phyloP scores from a whole-genome alignment of 2,329 filamentous ascomycete species.

The Trichoderma afroharzianum region DNA sequence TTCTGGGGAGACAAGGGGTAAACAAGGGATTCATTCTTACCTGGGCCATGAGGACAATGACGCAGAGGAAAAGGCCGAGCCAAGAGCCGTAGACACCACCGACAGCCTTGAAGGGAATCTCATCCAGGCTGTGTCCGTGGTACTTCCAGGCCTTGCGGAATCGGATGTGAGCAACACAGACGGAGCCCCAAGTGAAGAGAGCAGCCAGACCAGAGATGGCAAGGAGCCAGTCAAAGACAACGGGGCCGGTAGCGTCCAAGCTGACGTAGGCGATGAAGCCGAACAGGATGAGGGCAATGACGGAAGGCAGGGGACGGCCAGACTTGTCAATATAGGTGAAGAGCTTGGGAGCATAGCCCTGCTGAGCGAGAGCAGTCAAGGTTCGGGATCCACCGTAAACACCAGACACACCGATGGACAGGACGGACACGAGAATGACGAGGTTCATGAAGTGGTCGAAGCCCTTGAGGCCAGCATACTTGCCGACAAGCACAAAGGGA shows the following conservation, averaged over 20 bases:
- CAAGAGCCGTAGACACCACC: constrained; percentile 61
- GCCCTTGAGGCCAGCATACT: constrained; percentile 42
- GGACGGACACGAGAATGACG: constrained; percentile 48
- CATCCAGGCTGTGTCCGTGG: constrained; percentile 57
- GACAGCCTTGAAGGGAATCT: constrained; percentile 18
- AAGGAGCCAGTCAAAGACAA: constrained; percentile 60
- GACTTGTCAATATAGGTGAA: constrained; percentile 49
- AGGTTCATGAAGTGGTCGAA: constrained; percentile 50
- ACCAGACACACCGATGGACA: constrained; percentile 50
- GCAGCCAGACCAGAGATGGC: constrained; percentile 58
- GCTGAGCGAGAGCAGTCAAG: constrained; percentile 48
- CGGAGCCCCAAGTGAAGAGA: constrained; percentile 62
- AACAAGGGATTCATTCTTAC: constrained; percentile 31
- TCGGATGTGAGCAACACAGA: constrained; percentile 61
- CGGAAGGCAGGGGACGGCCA: constrained; percentile 46
- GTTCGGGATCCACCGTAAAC: constrained; percentile 52
- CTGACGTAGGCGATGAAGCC: constrained; percentile 45
- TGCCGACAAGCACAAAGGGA: constrained; percentile 47
- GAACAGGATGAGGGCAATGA: constrained; percentile 40
- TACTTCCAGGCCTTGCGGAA: constrained; percentile 58
- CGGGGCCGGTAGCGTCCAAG: constrained; percentile 39
- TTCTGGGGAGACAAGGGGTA: neutral
- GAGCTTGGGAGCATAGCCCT: constrained; percentile 48
- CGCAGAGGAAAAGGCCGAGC: constrained; percentile 56
- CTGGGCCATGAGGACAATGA: constrained; percentile 53